phyloP scores from a whole-genome alignment of 257 asterid genomes.

The Przewalskia tangutica region DNA sequence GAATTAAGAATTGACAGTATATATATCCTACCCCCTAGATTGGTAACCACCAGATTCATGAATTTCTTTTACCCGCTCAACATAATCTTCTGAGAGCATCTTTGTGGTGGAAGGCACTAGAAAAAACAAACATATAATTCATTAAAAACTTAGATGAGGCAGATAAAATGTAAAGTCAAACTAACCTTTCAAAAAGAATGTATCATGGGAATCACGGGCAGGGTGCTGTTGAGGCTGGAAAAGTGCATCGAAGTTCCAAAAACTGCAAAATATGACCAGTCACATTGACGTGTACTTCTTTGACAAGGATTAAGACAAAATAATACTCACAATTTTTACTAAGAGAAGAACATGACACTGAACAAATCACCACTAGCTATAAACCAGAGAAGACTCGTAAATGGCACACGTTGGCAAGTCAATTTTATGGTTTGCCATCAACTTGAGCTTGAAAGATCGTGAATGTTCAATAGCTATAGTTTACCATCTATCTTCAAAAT shows the following conservation, averaged over 20 bases:
- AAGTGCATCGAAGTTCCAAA: slow-evolving; percentile 98
- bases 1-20: not conserved
- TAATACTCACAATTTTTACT: not conserved
- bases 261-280: slow-evolving; percentile 36
- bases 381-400: not conserved
- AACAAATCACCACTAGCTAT: not conserved
- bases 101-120: slow-evolving; percentile 81
- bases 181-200: slow-evolving; percentile 86
- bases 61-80: slow-evolving; percentile 70
- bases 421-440: not conserved
- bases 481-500: not conserved
- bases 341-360: not conserved
- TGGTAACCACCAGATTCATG: slow-evolving; percentile 94
- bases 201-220: slow-evolving; percentile 98
- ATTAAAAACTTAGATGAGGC: slow-evolving; percentile 9
- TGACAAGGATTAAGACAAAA: not conserved
- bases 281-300: not conserved
- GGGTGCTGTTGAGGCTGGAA: slow-evolving; percentile 99
- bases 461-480: not conserved
- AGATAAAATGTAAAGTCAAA: slow-evolving; percentile 10
- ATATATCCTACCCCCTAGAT: slow-evolving; percentile 70
- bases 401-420: not conserved
- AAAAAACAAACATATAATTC: not conserved
- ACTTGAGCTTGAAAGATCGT: not conserved
- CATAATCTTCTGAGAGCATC: slow-evolving; percentile 84